These are phyloP conservation scores for Xerocomellus dryophilus DNA, from an alignment of 768 basidiomycete genomes.

Conservation along the genomic window DNA sequence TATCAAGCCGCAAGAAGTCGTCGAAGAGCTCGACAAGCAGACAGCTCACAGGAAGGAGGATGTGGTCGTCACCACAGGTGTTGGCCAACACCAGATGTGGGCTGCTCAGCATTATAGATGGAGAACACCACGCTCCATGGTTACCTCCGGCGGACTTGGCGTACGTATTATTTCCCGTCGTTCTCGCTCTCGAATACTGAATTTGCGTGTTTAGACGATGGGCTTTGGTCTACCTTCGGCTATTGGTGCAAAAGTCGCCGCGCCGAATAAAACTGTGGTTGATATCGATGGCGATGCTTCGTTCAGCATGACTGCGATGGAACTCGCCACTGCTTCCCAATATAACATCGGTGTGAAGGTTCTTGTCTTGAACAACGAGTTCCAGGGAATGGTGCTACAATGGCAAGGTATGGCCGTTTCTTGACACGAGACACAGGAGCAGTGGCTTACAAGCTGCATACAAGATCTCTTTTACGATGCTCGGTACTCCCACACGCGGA, in stretches of 20 bases:
- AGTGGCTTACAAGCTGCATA: constrained; percentile 1
- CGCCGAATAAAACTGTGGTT: constrained; percentile 88
- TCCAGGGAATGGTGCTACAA: constrained; percentile 99
- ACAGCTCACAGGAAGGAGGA: constrained; percentile 80
- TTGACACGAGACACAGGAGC: not conserved
- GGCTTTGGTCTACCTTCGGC: constrained; percentile 94
- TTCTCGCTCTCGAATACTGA: not conserved
- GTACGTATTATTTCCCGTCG: constrained; percentile 45
- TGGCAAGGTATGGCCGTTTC: constrained; percentile 77
- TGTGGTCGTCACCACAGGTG: constrained; percentile 87
- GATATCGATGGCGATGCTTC: constrained; percentile 98
- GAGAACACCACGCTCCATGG: constrained; percentile 82
- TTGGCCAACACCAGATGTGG: constrained; percentile 99
- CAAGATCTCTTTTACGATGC: constrained; percentile 92
- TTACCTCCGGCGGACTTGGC: constrained; percentile 92
- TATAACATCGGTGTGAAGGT: constrained; percentile 94
- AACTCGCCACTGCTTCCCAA: constrained; percentile 90
- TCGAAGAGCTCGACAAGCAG: constrained; percentile 86
- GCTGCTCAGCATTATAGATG: constrained; percentile 93
- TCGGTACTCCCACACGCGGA: constrained; percentile 94
- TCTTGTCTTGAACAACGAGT: constrained; percentile 90
- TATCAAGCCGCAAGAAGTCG: constrained; percentile 96
- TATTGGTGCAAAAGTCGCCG: constrained; percentile 96
- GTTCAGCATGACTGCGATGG: constrained; percentile 99
- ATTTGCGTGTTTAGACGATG: constrained; percentile 68